These are phyloP conservation scores for Micromonas pusilla DNA, from an alignment of 139 green algal species.

Conservation along the genomic window DNA sequence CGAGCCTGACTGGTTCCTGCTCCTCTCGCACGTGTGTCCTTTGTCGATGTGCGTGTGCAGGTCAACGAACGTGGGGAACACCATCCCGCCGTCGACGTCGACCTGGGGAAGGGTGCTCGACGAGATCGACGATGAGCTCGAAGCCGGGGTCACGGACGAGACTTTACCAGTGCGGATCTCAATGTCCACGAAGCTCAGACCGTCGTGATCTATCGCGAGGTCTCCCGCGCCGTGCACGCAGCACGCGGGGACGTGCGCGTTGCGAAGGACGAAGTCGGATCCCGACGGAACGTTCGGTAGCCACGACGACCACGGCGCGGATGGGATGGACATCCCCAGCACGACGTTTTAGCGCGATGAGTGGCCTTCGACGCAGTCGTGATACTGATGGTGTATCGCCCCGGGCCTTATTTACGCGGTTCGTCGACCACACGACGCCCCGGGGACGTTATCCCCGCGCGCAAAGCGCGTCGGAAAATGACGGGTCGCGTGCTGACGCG, in stretches of 20 bases:
- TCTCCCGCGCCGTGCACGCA: not conserved
- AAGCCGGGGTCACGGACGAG: not conserved
- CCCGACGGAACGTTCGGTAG: not conserved
- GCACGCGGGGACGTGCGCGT: not conserved
- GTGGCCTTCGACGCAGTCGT: no score
- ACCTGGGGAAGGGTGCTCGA: no score
- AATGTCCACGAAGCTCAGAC: not conserved
- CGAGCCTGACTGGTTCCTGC: constrained; percentile 50
- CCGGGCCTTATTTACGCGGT: no score
- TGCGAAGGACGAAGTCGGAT: not conserved
- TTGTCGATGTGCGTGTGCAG: constrained; percentile 75
- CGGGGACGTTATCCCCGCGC: no score
- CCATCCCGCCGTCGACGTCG: constrained; percentile 34
- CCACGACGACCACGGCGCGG: no score
- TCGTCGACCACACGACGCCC: no score
- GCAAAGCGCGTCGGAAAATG: no score
- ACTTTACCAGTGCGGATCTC: not conserved
- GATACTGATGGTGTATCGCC: no score
- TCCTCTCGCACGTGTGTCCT: constrained; percentile 61
- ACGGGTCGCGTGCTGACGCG: no score
- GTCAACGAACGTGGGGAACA: constrained; percentile 57
- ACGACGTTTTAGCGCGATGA: no score
- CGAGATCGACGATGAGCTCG: not conserved
- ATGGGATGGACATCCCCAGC: no score
- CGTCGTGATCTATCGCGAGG: not conserved